These are phyloP conservation scores for Luffa aegyptiaca DNA, from an alignment of 306 rosid species.

Conservation along the genomic window DNA sequence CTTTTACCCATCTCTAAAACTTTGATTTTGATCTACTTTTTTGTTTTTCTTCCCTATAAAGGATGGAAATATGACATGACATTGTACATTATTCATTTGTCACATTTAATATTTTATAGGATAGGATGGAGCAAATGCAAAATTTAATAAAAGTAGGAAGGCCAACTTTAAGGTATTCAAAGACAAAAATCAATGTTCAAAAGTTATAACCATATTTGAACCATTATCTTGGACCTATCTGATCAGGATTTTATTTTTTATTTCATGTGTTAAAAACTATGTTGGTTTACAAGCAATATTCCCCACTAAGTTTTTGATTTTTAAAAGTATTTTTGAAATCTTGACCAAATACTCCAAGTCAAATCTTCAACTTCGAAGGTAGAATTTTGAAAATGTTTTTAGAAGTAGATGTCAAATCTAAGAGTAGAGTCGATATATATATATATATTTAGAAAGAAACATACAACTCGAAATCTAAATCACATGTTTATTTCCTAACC, in stretches of 20 bases:
- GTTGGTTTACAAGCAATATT: neutral
- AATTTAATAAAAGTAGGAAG: neutral
- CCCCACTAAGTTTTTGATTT: neutral
- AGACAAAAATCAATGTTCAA: neutral
- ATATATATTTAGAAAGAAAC: neutral
- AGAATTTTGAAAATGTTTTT: neutral
- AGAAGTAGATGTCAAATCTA: neutral
- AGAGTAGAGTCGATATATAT: neutral
- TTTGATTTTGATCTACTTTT: neutral
- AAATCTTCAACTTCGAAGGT: neutral
- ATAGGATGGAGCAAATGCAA: neutral
- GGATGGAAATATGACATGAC: neutral
- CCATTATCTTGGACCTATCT: neutral
- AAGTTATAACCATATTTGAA: neutral
- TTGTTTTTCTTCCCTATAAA: too few relatives aligned
- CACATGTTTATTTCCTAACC: neutral
- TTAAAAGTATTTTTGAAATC: neutral
- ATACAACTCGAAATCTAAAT: neutral
- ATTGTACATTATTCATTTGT: neutral
- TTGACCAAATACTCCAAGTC: neutral
- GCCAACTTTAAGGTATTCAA: neutral
- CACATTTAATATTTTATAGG: neutral
- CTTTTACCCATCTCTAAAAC: neutral
- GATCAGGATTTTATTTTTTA: neutral
- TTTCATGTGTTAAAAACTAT: neutral